These are phyloP conservation scores for Neostapfia colusana DNA, from an alignment of 176 grass and related monocot genomes.

Conservation along the genomic window DNA sequence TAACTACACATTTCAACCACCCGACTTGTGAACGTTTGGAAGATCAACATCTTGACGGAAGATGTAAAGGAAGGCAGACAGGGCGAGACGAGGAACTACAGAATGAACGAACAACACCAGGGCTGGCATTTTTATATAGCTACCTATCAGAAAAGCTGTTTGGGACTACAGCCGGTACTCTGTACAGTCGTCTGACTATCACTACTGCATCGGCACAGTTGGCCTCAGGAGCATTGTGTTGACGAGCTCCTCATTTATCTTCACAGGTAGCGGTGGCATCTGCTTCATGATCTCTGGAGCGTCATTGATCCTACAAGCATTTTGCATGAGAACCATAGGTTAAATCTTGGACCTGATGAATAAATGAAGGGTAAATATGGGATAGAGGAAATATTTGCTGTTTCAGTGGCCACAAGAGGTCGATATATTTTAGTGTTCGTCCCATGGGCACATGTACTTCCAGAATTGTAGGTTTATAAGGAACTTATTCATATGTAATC, in stretches of 20 bases:
- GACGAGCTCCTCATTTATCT: slow-evolving; percentile 81
- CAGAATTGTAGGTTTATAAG: background rate
- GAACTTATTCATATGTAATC: background rate
- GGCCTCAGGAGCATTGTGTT: slow-evolving; percentile 61
- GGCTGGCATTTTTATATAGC: slow-evolving; percentile 50
- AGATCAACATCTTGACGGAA: slow-evolving; percentile 28
- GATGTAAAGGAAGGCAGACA: slow-evolving; percentile 6
- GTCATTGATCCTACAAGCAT: slow-evolving; percentile 67
- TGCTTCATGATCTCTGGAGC: slow-evolving; percentile 88
- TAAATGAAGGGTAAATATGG: background rate
- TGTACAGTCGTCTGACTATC: slow-evolving; percentile 34
- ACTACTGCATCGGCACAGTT: slow-evolving; percentile 71
- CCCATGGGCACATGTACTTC: background rate
- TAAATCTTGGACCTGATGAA: background rate
- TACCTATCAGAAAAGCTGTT: slow-evolving; percentile 47
- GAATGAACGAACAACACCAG: slow-evolving; percentile 43
- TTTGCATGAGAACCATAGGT: slow-evolving; percentile 12
- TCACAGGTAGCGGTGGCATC: slow-evolving; percentile 81
- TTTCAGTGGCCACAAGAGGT: background rate
- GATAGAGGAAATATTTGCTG: background rate
- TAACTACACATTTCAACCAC: slow-evolving; percentile 34
- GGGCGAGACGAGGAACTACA: slow-evolving; percentile 37
- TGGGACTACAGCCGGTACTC: slow-evolving; percentile 39
- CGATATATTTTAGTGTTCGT: background rate
- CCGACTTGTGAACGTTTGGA: slow-evolving; percentile 23